phyloP scores from a whole-genome alignment of 2,329 filamentous ascomycete genomes.

The Diplodia intermedia region DNA sequence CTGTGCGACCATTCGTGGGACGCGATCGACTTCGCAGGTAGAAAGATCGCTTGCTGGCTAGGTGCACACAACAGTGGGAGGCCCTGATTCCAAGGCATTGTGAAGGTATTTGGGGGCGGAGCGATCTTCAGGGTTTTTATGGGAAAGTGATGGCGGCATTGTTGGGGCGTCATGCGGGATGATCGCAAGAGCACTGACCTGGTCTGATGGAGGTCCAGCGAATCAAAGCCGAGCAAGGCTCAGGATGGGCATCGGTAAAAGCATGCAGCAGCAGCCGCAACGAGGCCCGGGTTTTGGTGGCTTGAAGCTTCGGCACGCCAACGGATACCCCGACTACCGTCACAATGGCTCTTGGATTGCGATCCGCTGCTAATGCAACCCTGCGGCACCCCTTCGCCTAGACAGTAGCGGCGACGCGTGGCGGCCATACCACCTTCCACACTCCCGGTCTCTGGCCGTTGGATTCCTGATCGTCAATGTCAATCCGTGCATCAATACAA shows the following conservation, averaged over 20 bases:
- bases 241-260: not conserved
- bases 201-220: not conserved
- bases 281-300: slow-evolving; percentile 12
- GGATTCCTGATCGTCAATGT: slow-evolving; percentile 20
- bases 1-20: not conserved
- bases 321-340: slow-evolving; percentile 1
- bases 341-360: slow-evolving; percentile 24
- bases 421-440: slow-evolving; percentile 9
- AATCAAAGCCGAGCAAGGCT: not conserved
- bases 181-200: slow-evolving; percentile 7
- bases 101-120: not conserved
- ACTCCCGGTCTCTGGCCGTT: slow-evolving; percentile 23
- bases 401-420: slow-evolving; percentile 11
- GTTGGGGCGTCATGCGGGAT: slow-evolving; percentile 11
- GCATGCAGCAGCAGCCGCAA: not conserved
- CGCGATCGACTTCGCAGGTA: not conserved
- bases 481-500: slow-evolving; percentile 8
- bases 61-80: not conserved
- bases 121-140: not conserved
- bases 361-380: slow-evolving; percentile 26
- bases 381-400: slow-evolving; percentile 21
- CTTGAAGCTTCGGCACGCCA: slow-evolving; percentile 4
- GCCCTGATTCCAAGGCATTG: not conserved
- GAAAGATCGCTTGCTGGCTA: not conserved
- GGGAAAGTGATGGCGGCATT: not conserved